These are phyloP conservation scores for Dillenia turbinata DNA, from an alignment of 164 flowering plant species.

Conservation along the genomic window DNA sequence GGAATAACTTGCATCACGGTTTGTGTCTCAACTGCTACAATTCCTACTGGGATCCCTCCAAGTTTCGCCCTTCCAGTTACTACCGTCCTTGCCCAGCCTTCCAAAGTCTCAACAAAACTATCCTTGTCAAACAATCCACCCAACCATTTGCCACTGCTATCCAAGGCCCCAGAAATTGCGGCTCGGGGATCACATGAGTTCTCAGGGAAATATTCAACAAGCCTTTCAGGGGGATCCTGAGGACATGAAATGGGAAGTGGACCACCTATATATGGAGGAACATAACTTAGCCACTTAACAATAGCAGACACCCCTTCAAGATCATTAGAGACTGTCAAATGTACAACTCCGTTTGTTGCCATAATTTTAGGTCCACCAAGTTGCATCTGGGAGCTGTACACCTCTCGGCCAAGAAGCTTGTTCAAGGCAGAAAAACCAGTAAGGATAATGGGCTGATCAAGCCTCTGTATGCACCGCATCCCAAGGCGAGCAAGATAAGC, in stretches of 20 bases:
- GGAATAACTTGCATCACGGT: slow-evolving; percentile 98
- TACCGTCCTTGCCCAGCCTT: slow-evolving; percentile 99
- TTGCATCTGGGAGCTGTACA: slow-evolving; percentile 99
- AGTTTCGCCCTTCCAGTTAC: slow-evolving; percentile 98
- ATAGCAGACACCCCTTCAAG: slow-evolving; percentile 93
- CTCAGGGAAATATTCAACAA: slow-evolving; percentile 79
- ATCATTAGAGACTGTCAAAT: slow-evolving; percentile 95
- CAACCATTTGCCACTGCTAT: slow-evolving; percentile 66
- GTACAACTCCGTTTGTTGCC: slow-evolving; percentile 98
- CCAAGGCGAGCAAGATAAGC: slow-evolving; percentile 99
- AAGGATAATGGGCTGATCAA: slow-evolving; percentile 95
- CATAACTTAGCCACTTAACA: slow-evolving; percentile 90
- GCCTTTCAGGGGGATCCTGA: slow-evolving; percentile 77
- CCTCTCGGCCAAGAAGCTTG: slow-evolving; percentile 97
- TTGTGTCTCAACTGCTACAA: slow-evolving; percentile 97
- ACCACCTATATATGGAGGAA: slow-evolving; percentile 78
- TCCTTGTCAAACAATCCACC: slow-evolving; percentile 94
- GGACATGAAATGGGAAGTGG: slow-evolving; percentile 70
- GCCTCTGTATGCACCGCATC: slow-evolving; percentile 98
- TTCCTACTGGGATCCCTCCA: slow-evolving; percentile 97
- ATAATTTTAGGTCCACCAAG: slow-evolving; percentile 99
- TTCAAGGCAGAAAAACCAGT: slow-evolving; percentile 97
- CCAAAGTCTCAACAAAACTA: slow-evolving; percentile 92
- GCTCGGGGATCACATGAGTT: slow-evolving; percentile 97
- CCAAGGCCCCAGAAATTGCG: slow-evolving; percentile 68